phyloP scores from a whole-genome alignment of 768 basidiomycete genomes.

The Lepiota venenata region DNA sequence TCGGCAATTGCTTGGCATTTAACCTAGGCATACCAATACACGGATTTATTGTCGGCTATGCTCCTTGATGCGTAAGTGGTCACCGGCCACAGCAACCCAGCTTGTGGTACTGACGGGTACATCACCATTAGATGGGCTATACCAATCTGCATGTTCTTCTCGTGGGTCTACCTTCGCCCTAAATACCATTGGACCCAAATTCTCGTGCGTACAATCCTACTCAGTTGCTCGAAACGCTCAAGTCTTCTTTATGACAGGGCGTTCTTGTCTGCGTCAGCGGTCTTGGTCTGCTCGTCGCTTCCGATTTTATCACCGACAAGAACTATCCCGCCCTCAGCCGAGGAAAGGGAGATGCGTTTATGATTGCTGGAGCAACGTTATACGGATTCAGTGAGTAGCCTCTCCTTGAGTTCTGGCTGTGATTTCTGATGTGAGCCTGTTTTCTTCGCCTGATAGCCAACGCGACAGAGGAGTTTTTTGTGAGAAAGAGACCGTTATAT shows the following conservation, averaged over 20 bases:
- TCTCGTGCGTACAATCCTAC: slow-evolving; percentile 40
- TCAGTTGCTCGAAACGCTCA: not conserved
- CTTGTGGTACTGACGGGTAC: not conserved
- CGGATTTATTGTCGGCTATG: slow-evolving; percentile 86
- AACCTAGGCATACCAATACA: slow-evolving; percentile 75
- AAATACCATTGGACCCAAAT: slow-evolving; percentile 84
- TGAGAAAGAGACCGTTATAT: slow-evolving; percentile 74
- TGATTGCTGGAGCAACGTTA: slow-evolving; percentile 82
- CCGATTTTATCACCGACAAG: slow-evolving; percentile 77
- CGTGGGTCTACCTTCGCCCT: slow-evolving; percentile 79
- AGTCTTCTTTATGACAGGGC: slow-evolving; percentile 42
- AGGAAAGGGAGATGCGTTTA: slow-evolving; percentile 82
- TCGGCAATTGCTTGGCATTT: not conserved
- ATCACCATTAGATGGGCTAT: slow-evolving; percentile 69
- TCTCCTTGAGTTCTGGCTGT: not conserved
- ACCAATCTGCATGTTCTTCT: slow-evolving; percentile 80
- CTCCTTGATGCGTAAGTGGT: slow-evolving; percentile 76
- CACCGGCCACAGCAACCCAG: not conserved
- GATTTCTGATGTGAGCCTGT: not conserved
- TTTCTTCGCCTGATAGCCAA: slow-evolving; percentile 49
- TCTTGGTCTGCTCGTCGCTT: slow-evolving; percentile 74
- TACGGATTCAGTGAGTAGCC: slow-evolving; percentile 76
- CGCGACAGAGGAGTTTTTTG: slow-evolving; percentile 86
- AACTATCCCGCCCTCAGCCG: slow-evolving; percentile 61
- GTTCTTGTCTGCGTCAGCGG: slow-evolving; percentile 71